Percentiles rank a stretch among this genome's conserved stretches.
These are phyloP conservation scores for Streptanthus diversifolius DNA, from an alignment of 345 rosid species.

Conservation along the genomic window DNA sequence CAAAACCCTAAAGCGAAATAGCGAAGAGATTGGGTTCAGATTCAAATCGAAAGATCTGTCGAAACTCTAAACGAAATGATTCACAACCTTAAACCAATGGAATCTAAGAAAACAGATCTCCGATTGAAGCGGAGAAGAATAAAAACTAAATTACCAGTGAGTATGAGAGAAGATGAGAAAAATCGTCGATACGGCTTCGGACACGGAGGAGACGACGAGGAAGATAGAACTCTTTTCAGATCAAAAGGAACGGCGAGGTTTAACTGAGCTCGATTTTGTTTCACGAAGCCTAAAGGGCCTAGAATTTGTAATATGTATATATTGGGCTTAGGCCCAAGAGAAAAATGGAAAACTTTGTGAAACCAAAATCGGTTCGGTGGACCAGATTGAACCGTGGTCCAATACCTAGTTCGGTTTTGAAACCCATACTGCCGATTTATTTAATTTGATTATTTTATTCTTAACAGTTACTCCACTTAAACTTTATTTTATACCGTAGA, in stretches of 20 bases:
- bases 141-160: background rate
- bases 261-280: background rate
- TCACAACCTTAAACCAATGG: background rate
- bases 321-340: slow-evolving; percentile 19
- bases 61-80: slow-evolving; percentile 5
- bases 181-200: slow-evolving; percentile 8
- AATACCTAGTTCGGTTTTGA: too few relatives aligned
- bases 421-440: too few relatives aligned
- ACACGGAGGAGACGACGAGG: background rate
- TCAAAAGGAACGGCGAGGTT: background rate
- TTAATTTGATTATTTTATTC: too few relatives aligned
- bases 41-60: slow-evolving; percentile 25
- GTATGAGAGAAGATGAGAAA: background rate
- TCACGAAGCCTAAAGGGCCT: background rate
- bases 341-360: background rate
- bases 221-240: background rate
- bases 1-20: background rate
- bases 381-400: background rate
- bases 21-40: slow-evolving; percentile 19
- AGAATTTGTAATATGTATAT: too few relatives aligned
- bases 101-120: background rate
- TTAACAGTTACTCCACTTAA: too few relatives aligned
- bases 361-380: background rate
- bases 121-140: background rate
- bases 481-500: too few relatives aligned